Evolutionary conservation across 805 yeast genomes (phyloP).

Genomic region (Lipomyces mesembrius): DNA sequence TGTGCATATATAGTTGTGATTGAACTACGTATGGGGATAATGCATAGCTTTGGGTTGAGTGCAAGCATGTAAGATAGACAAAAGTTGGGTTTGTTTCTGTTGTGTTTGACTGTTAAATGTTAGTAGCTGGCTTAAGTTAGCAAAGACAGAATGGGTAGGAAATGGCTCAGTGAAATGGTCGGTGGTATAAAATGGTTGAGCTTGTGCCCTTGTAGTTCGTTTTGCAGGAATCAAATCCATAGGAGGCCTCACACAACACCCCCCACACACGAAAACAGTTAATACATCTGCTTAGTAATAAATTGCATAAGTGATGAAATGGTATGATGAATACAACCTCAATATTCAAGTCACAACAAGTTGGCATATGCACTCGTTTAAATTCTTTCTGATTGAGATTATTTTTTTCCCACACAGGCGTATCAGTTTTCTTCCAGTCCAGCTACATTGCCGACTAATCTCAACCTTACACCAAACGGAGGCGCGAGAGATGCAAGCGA

Average conservation of each 20-base stretch:
- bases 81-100: slow-evolving; percentile 6
- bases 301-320: background rate
- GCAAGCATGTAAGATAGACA: background rate
- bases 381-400: background rate
- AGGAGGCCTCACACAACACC: background rate
- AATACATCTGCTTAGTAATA: no score
- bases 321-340: background rate
- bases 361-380: background rate
- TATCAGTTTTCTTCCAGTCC: slow-evolving; percentile 24
- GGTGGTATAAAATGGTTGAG: no score
- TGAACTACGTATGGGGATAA: background rate
- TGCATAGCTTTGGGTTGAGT: background rate
- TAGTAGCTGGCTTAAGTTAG: no score
- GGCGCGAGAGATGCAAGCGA: slow-evolving; percentile 27
- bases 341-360: background rate
- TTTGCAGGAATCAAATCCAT: background rate
- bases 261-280: no score
- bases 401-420: slow-evolving; percentile 20
- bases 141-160: no score
- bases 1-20: background rate
- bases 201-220: background rate
- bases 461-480: slow-evolving; percentile 16
- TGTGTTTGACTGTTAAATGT: no score
- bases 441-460: slow-evolving; percentile 10
- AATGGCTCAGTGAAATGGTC: no score